Percentiles rank a stretch among this genome's conserved stretches.
phyloP scores from a whole-genome alignment of 768 basidiomycete genomes.

The Termitomyces sp. region DNA sequence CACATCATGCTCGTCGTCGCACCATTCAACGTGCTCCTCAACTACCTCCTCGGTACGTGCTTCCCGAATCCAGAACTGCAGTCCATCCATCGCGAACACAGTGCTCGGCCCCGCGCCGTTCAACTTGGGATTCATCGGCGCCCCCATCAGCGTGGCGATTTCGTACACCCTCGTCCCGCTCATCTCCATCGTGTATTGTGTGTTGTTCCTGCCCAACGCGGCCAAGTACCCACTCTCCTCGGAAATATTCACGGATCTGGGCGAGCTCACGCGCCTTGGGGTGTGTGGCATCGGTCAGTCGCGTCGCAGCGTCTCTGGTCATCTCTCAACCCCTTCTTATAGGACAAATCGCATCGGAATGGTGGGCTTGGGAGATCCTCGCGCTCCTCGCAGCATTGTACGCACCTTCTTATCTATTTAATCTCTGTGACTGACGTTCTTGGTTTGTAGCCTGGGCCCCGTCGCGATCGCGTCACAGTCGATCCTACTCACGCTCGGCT shows the following conservation, averaged over 20 bases:
- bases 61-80: too few relatives aligned
- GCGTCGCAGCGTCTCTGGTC: not conserved
- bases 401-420: too few relatives aligned
- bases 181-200: constrained; percentile 55
- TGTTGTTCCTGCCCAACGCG: constrained; percentile 51
- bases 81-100: constrained; percentile 4
- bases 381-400: not conserved
- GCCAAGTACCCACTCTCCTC: constrained; percentile 73
- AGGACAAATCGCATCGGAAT: not conserved
- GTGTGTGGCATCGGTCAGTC: not conserved
- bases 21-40: constrained; percentile 77
- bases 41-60: constrained; percentile 66
- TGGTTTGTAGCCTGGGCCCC: not conserved
- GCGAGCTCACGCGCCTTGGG: constrained; percentile 61
- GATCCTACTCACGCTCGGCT: not conserved
- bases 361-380: constrained; percentile 1
- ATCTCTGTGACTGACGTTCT: not conserved
- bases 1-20: constrained; percentile 46
- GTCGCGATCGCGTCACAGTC: not conserved
- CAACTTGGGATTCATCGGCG: constrained; percentile 85
- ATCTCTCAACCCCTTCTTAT: not conserved
- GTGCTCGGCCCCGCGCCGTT: constrained; percentile 80
- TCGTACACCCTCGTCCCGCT: constrained; percentile 75
- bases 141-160: constrained; percentile 82
- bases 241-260: constrained; percentile 62